Percentiles rank a stretch among this genome's conserved stretches.
Evolutionary conservation across 2,329 filamentous ascomycete genomes (phyloP).

Genomic region (Colletotrichum graminicola): DNA sequence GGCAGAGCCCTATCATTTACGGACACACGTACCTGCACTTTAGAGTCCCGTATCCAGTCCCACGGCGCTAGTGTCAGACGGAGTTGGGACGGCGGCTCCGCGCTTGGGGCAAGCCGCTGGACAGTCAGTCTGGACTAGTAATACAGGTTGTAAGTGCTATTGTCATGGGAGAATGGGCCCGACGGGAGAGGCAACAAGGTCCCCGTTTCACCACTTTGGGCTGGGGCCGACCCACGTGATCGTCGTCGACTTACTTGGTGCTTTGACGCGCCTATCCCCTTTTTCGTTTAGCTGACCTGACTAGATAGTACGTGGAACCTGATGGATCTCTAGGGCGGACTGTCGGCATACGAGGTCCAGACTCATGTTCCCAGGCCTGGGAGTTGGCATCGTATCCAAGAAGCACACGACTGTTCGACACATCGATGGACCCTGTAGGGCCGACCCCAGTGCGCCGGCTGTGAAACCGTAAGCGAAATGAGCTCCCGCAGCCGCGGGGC

Average conservation of each 20-base stretch:
- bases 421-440: conserved; percentile 30
- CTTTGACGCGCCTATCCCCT: conserved; percentile 20
- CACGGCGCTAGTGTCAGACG: conserved; percentile 28
- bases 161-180: conserved; percentile 12
- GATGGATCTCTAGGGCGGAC: conserved; percentile 26
- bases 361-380: conserved; percentile 1
- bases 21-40: not conserved
- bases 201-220: conserved; percentile 38
- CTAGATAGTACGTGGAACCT: conserved; percentile 39
- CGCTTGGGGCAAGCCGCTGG: conserved; percentile 28
- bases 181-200: conserved; percentile 19
- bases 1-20: not conserved
- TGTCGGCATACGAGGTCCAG: conserved; percentile 27
- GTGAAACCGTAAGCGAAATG: conserved; percentile 43
- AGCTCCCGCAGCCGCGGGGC: conserved; percentile 40
- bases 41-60: conserved; percentile 9
- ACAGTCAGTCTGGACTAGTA: not conserved
- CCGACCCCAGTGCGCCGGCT: conserved; percentile 30
- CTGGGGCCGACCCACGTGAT: conserved; percentile 21
- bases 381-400: conserved; percentile 15
- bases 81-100: conserved; percentile 32
- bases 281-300: conserved; percentile 32
- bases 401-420: conserved; percentile 26
- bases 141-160: too few relatives aligned
- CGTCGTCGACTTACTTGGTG: not conserved